These are phyloP conservation scores for Boletus pseudopeckii DNA, from an alignment of 768 basidiomycete genomes.

Conservation along the genomic window DNA sequence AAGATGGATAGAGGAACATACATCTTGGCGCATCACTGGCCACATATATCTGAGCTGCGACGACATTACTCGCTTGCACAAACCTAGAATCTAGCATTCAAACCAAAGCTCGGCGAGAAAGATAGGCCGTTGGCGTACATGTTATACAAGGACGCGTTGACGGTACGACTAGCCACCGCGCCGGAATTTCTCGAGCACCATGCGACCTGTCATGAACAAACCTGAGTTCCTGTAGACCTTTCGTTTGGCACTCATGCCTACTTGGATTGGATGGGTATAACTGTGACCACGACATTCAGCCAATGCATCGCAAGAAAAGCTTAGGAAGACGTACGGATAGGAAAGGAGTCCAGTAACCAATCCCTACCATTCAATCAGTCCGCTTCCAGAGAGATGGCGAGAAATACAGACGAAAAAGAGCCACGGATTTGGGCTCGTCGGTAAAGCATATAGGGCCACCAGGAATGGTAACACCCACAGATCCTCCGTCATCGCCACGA, in stretches of 20 bases:
- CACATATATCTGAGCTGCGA: constrained; percentile 57
- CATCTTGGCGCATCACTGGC: constrained; percentile 50
- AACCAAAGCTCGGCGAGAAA: background rate
- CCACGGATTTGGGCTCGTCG: constrained; percentile 50
- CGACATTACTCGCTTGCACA: constrained; percentile 41
- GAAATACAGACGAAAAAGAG: constrained; percentile 42
- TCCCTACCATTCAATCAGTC: constrained; percentile 27
- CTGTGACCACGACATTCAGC: constrained; percentile 14
- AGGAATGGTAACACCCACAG: constrained; percentile 63
- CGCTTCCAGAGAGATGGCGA: background rate
- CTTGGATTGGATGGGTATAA: constrained; percentile 50
- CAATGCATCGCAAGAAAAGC: background rate
- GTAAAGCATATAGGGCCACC: constrained; percentile 50
- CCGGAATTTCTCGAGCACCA: constrained; percentile 63
- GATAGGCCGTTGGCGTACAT: constrained; percentile 32
- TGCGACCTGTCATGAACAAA: constrained; percentile 33
- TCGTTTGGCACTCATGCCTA: background rate
- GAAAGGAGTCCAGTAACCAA: constrained; percentile 44
- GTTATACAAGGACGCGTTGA: constrained; percentile 58
- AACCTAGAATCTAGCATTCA: constrained; percentile 26
- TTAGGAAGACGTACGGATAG: constrained; percentile 35
- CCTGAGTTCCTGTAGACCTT: background rate
- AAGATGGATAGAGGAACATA: too few relatives aligned
- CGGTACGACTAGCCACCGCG: constrained; percentile 56
- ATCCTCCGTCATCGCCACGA: constrained; percentile 51